Base-by-base conservation (phyloP, 495 filamentous ascomycete species). In the Jackrogersella multiformis region DNA sequence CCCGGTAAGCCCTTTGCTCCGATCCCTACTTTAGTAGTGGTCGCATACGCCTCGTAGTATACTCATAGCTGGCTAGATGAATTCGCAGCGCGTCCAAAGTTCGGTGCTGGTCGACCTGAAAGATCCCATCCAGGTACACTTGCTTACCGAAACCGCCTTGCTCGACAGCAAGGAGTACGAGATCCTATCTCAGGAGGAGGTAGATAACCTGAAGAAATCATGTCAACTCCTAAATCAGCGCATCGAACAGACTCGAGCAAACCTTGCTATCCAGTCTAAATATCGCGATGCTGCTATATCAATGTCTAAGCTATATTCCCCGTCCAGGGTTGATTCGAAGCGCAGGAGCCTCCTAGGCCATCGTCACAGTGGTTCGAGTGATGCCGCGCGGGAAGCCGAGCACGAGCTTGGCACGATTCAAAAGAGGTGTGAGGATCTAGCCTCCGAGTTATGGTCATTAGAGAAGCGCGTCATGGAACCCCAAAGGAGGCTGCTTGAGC, bases 131-230 rank as follows among this genome's bases (percentile, higher is more conserved):
- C 84, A 86, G 63, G 75, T 97, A 77, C 96, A 98, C 76, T 81
- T 99, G 13, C 82, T 99, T 55, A 94, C 94, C 66, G 94, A 97
- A 78, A 97, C 92, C 24, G 95, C 95, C 8, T 87, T 97, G 64
- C 86, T 86, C 39, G 95, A 99, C 76, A 94, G 92, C 75, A 86
- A 87, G 69, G 78, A 87, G 60, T 98, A 87, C 74, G 90, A 95
- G 73, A 86, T 99, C 9, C 80, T 98, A 15, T 93, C 94, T 0
- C 88, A 92, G 42, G 93, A 96, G 70, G 93, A 97, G 73, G 88
- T 97, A 18, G 95, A 99, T 54, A 85, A 86, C 5, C 78, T 98
- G 70, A 99, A 98, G 81, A 96, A 91, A 74, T 91, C 96, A 77
- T 82, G 88, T 48, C 81, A 85, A 38, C 77, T 86, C 10, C 77